Evolutionary conservation across 495 filamentous ascomycete species (phyloP), one percentile per base, ranked within the genome.

Genomic region (Aspergillus heteromorphus): DNA sequence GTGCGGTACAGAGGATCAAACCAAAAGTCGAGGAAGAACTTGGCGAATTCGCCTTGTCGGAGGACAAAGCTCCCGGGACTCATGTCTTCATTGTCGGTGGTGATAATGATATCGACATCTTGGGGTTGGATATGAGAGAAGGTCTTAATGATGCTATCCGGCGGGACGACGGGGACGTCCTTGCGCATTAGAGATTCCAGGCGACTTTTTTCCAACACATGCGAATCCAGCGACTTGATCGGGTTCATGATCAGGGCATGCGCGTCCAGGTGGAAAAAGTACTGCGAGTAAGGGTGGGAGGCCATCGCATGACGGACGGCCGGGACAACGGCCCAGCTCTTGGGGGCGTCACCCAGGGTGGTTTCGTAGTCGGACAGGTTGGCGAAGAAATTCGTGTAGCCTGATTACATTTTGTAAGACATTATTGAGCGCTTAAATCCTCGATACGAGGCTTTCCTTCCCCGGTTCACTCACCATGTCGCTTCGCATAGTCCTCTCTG

Each of bases 141-240:
- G 1, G 95, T 99, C 75, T 87, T 92, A 72, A 99, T 97, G 52
- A 99, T 89, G 73, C 88, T 93, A 61, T 96, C 89, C 0, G 95
- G 92, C 9, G 91, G 95, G 1, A 99, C 95, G 20, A 99, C 82
- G 4, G 95, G 84, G 30, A 83, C 73, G 65, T 96, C 87, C 65
- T 85, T 86, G 52, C 89, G 79, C 89, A 96, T 96, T 52, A 89
- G 57, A n/a, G 73, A 76, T 62, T 92, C 87, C 27, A 99, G 79
- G 34, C 71, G 79, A 55, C 73, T 71, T 27, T 81, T 73, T 16
- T 81, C 72, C 67, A 95, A 81, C 42, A 97, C 70, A 59, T 92
- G 83, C 5, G 80, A 75, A 51, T 86, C 79, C 38, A 97, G 75
- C 0, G 79, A 74, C 55, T 87, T 77, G 23, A 78, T 69, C 0